Evolutionary conservation across 192 early-diverging fungal genomes (phyloP).

Genomic region (Allomyces arbusculus): DNA sequence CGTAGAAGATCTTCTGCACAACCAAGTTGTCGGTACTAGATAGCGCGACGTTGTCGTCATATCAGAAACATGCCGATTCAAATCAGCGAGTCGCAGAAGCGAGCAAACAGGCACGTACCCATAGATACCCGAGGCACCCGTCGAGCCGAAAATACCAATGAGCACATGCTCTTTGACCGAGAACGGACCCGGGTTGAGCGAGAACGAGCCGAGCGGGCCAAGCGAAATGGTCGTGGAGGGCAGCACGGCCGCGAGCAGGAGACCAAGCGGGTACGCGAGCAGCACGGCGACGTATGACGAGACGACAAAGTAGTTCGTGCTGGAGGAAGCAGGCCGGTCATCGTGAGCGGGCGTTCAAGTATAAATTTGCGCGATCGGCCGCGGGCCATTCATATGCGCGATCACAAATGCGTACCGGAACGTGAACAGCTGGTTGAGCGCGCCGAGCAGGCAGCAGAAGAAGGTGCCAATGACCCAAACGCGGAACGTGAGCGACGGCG

Average conservation of each 20-base stretch:
- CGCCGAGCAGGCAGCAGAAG: slow-evolving; percentile 8
- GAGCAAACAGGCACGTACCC: slow-evolving; percentile 2
- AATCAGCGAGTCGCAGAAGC: too few relatives aligned
- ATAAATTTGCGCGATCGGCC: slow-evolving; percentile 9
- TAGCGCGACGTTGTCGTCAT: too few relatives aligned
- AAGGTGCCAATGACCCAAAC: slow-evolving; percentile 32
- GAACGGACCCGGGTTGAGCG: slow-evolving; percentile 31
- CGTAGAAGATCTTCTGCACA: slow-evolving; percentile 35
- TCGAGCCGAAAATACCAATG: slow-evolving; percentile 13
- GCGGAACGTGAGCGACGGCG: slow-evolving; percentile 52
- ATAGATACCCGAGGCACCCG: slow-evolving; percentile 15
- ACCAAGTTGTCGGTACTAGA: slow-evolving; percentile 16
- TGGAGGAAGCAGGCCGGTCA: neutral
- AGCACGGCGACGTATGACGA: slow-evolving; percentile 1
- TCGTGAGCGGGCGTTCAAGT: slow-evolving; percentile 6
- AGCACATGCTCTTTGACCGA: slow-evolving; percentile 30
- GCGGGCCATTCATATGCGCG: too few relatives aligned
- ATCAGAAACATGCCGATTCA: too few relatives aligned
- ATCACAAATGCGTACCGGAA: slow-evolving; percentile 4
- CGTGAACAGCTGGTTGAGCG: slow-evolving; percentile 19
- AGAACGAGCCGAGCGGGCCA: slow-evolving; percentile 10
- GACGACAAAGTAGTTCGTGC: neutral
- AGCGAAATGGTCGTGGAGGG: slow-evolving; percentile 5
- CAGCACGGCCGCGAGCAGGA: slow-evolving; percentile 1
- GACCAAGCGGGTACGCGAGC: slow-evolving; percentile 2